Conservation (phyloP, 306 rosid species). For the Cucurbita maxima region DNA sequence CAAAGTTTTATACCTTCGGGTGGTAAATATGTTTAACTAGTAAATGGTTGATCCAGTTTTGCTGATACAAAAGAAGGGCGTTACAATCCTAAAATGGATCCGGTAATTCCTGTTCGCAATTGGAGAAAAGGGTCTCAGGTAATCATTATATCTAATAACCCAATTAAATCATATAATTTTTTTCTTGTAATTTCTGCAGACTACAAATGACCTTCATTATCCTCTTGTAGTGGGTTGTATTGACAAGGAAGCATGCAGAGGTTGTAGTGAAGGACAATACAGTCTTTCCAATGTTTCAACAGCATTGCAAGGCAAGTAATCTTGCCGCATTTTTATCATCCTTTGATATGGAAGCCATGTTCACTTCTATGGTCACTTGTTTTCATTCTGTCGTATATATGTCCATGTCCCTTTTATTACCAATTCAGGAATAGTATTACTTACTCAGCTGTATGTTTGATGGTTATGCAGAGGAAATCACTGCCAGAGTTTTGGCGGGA, state of each 20-base stretch:
- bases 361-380: not conserved
- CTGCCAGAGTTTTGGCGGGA: slow-evolving; percentile 98
- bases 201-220: slow-evolving; percentile 4
- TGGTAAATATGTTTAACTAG: slow-evolving; percentile 2
- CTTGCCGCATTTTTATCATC: not conserved
- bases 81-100: slow-evolving; percentile 86
- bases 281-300: slow-evolving; percentile 68
- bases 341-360: not conserved
- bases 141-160: not conserved
- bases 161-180: not conserved
- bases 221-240: slow-evolving; percentile 72
- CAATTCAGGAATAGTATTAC: not conserved
- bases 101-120: slow-evolving; percentile 66
- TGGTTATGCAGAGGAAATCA: slow-evolving; percentile 62
- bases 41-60: slow-evolving; percentile 42
- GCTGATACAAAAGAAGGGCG: slow-evolving; percentile 95
- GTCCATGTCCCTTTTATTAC: slow-evolving; percentile 3
- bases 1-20: not conserved
- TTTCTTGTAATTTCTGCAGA: not conserved
- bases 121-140: slow-evolving; percentile 99
- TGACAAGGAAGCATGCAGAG: slow-evolving; percentile 82
- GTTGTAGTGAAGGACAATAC: slow-evolving; percentile 60
- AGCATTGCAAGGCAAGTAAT: slow-evolving; percentile 59
- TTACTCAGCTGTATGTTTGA: slow-evolving; percentile 6
- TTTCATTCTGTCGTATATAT: not conserved